phyloP scores from a whole-genome alignment of 1,139 yeast genomes.

The Lizanozyma gosingica region DNA sequence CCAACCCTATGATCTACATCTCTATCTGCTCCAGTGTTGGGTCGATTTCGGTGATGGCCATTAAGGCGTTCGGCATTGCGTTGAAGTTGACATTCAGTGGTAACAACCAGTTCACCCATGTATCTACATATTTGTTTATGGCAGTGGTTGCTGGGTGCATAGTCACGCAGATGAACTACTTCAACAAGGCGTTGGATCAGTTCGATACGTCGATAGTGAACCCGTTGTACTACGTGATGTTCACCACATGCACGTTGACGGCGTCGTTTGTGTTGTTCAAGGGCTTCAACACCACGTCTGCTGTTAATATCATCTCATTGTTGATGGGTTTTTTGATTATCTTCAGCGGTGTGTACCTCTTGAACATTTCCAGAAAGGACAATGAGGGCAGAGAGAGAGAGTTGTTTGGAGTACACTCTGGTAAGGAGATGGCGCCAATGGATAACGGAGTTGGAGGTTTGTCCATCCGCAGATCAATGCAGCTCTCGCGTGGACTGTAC shows the following conservation, averaged over 20 bases:
- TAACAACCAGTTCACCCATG: constrained; percentile 81
- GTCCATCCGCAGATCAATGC: constrained; percentile 58
- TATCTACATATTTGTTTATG: constrained; percentile 76
- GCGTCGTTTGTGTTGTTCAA: constrained; percentile 83
- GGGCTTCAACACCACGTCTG: constrained; percentile 79
- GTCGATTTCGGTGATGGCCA: constrained; percentile 84
- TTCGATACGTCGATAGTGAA: constrained; percentile 89
- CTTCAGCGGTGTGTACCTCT: constrained; percentile 77
- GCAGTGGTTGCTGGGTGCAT: constrained; percentile 75
- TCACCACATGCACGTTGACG: constrained; percentile 77
- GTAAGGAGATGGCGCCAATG: constrained; percentile 55
- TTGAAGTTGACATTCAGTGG: constrained; percentile 78
- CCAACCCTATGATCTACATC: constrained; percentile 83
- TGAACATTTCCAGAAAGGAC: constrained; percentile 69
- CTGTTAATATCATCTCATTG: constrained; percentile 76
- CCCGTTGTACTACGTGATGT: constrained; percentile 84
- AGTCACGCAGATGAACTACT: constrained; percentile 85
- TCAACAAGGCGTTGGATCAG: constrained; percentile 88
- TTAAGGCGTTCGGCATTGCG: constrained; percentile 91
- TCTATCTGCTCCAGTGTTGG: constrained; percentile 90
- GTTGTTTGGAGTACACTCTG: constrained; percentile 53
- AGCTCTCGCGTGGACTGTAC: constrained; percentile 21
- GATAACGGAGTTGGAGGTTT: constrained; percentile 72
- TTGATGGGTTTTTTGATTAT: constrained; percentile 82
- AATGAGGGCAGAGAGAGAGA: constrained; percentile 47